Evolutionary conservation across 441 rosid genomes (phyloP), one percentile per base, ranked within the genome.

Genomic region (Melastoma candidum): DNA sequence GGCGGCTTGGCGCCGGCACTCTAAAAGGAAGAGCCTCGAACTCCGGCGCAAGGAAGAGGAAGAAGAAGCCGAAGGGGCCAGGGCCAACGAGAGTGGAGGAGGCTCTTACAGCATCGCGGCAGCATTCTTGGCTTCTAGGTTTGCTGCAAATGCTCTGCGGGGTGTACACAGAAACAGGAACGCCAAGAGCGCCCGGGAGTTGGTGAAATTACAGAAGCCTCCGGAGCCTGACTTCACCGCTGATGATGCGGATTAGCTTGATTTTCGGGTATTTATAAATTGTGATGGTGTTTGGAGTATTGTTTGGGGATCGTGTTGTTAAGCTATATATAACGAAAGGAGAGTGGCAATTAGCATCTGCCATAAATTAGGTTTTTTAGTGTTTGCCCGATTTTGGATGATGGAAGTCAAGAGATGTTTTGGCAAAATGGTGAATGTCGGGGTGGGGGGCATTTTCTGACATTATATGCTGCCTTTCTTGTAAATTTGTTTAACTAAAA

Each of bases 211-310:
- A 12, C 90, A 81, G 71, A 87, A 90, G 70, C 93, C 98, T 57
- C 88, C 85, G 0, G 95, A 90, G 65, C 98, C 98, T 9, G 98
- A 90, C 70, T 87, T 90, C 63, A 76, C 84, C 6, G 96, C 85
- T 3, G 98, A 90, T 49, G 92, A 82, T 63, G 74, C 82, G 10
- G 95, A 81, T 63, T 88, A 75, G 76, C 57, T 59, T 62, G 22
- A 17, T 17, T 17, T 17, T 17, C 22, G 22, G 22, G 22, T 17
- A 17, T 17, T 17, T 17, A 17, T 17, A 17, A 17, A 17, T 17
- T 17, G 22, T 17, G 22, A 17, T 0, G 22, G 22, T 17, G 22
- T 17, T 17, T 17, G 22, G 22, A 17, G 22, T 17, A 17, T 17
- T 17, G 22, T 17, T 17, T 17, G 22, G 22, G 22, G 22, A 17